Conservation (phyloP, 352 stramenopile genomes). For the Phytophthora capsici region DNA sequence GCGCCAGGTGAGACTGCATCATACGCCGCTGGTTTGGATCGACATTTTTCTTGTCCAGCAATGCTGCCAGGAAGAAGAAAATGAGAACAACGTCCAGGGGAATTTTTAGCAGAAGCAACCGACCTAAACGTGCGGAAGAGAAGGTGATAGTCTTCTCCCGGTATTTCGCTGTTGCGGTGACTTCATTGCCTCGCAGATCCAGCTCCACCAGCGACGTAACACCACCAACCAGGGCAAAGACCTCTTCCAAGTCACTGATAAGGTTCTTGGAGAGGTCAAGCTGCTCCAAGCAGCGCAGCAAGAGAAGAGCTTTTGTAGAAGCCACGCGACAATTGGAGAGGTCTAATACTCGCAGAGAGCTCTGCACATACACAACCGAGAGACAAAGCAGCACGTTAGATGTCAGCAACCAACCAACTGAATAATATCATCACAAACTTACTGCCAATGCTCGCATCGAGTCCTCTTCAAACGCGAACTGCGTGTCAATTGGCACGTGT, state of each 20-base stretch:
- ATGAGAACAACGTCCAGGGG: background rate
- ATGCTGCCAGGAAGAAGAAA: constrained; percentile 31
- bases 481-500: constrained; percentile 18
- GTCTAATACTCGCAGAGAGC: constrained; percentile 65
- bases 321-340: constrained; percentile 63
- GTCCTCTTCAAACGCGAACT: constrained; percentile 58
- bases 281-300: constrained; percentile 54
- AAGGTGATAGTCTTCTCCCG: constrained; percentile 80
- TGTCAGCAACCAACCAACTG: too few relatives aligned
- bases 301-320: constrained; percentile 30
- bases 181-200: constrained; percentile 65
- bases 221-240: constrained; percentile 62
- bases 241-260: constrained; percentile 68
- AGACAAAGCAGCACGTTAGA: background rate
- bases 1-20: constrained; percentile 81
- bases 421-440: background rate
- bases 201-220: constrained; percentile 60
- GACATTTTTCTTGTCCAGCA: constrained; percentile 80
- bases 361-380: constrained; percentile 30
- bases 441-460: constrained; percentile 56
- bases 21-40: constrained; percentile 74
- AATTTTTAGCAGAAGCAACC: background rate
- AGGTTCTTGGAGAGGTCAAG: constrained; percentile 74
- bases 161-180: constrained; percentile 63
- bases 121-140: constrained; percentile 62